These are phyloP conservation scores for Cnidoscolus chayamansa DNA, from an alignment of 441 rosid species.

Conservation along the genomic window DNA sequence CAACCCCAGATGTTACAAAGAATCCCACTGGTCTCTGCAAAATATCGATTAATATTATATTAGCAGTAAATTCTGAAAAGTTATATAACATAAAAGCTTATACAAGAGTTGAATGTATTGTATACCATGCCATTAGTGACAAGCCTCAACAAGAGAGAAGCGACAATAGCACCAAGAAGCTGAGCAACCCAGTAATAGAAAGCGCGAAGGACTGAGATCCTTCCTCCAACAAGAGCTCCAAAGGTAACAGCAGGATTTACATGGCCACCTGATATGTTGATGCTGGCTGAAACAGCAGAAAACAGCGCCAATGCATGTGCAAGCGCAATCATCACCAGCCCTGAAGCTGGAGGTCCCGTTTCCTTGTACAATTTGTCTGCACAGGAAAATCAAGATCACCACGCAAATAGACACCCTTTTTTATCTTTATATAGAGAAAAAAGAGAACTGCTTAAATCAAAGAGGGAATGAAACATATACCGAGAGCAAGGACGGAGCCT, in stretches of 20 bases:
- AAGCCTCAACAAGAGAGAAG: constrained; percentile 54
- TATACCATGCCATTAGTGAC: constrained; percentile 41
- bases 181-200: constrained; percentile 35
- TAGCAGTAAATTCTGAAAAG: too few species aligned
- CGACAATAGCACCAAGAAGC: constrained; percentile 30
- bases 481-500: constrained; percentile 75
- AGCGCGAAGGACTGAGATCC: constrained; percentile 23
- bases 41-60: too few species aligned
- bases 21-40: constrained; percentile 72
- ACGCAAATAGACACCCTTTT: too few species aligned
- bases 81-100: too few species aligned
- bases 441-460: too few species aligned
- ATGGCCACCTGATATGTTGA: constrained; percentile 75
- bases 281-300: constrained; percentile 60
- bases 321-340: constrained; percentile 55
- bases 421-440: too few species aligned
- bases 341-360: constrained; percentile 43
- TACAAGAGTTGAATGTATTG: neutral
- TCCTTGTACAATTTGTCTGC: constrained; percentile 53
- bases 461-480: constrained; percentile 23
- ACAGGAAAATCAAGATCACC: neutral
- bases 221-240: constrained; percentile 72
- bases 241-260: constrained; percentile 78
- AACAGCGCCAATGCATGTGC: constrained; percentile 71
- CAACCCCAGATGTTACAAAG: constrained; percentile 52